Base-by-base conservation (phyloP, 345 rosid species). In the Linum lewisii region DNA sequence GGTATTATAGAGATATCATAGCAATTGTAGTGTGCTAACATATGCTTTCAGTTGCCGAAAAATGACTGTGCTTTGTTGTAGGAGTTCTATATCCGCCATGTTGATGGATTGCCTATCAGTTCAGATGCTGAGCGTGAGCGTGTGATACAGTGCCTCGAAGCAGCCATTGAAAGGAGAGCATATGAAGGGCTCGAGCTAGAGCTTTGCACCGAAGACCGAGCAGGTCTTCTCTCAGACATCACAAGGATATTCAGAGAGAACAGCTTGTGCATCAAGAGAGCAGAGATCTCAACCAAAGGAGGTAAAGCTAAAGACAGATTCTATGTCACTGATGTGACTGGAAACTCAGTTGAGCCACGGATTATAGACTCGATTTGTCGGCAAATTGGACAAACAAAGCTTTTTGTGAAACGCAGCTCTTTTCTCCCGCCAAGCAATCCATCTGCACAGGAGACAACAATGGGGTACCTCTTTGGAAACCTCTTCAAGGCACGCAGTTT, bases 71-170 rank as follows among this genome's bases (percentile, higher is more conserved):
- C 50, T 63, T 62, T 55, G 58, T 53, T 69, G 79, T 45, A 84
- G 90, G 90, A 84, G 71, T 84, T 79, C 61, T 84, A 73, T 25
- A 79, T 84, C 62, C 76, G 84, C 51, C 86, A 81, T 68, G 74
- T 78, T 1, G 90, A 84, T 65, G 88, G 90, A 53, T 72, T 78
- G 64, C 82, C 81, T 0, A 68, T 76, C 56, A 66, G 77, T 58
- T 80, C 83, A 10, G 82, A 82, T 58, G 79, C 81, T 47, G 88
- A 82, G 69, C 65, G 77, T 58, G 81, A 78, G 60, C 83, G 83
- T 7, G 73, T 81, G 57, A 62, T 55, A 7, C 78, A 69, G 14
- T 79, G 86, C 63, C 81, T 81, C 58, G 80, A 81, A 73, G 86
- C 86, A 61, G 86, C 86, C 59, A 74, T 81, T 19, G 81, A 81